Conservation (phyloP, 495 filamentous ascomycete genomes). For the Daldinia concentrica region DNA sequence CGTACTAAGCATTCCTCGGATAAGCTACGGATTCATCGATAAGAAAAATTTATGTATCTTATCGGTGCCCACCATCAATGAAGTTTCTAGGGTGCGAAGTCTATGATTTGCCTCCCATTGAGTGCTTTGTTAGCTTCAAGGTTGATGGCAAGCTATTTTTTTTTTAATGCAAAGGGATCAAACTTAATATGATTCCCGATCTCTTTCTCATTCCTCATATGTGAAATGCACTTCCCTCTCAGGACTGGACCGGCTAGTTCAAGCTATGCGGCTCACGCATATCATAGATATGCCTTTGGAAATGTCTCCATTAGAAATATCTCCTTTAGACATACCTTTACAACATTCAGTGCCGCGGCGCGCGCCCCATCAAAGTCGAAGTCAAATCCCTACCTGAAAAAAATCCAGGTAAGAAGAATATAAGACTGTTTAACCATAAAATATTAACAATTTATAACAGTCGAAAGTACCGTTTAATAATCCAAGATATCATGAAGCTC, state of each 20-base stretch:
- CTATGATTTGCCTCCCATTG: conserved; percentile 11
- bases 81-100: conserved; percentile 4
- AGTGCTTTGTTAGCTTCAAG: conserved; percentile 1
- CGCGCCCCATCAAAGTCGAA: neutral
- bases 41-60: conserved; percentile 22
- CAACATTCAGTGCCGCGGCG: conserved; percentile 14
- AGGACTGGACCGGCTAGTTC: conserved; percentile 37
- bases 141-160: neutral
- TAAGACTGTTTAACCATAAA: neutral
- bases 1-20: neutral
- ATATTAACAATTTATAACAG: neutral
- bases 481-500: neutral
- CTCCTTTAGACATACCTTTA: conserved; percentile 27
- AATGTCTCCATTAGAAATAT: no score
- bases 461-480: no score
- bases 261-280: conserved; percentile 25
- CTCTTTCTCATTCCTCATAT: conserved; percentile 6
- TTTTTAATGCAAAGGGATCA: conserved; percentile 10
- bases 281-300: conserved; percentile 17
- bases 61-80: neutral
- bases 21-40: conserved; percentile 5
- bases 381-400: neutral
- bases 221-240: conserved; percentile 42
- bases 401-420: neutral
- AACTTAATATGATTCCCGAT: conserved; percentile 37